These are phyloP conservation scores for Melocanna baccifera DNA, from an alignment of 176 grass and related monocot species.

Conservation along the genomic window DNA sequence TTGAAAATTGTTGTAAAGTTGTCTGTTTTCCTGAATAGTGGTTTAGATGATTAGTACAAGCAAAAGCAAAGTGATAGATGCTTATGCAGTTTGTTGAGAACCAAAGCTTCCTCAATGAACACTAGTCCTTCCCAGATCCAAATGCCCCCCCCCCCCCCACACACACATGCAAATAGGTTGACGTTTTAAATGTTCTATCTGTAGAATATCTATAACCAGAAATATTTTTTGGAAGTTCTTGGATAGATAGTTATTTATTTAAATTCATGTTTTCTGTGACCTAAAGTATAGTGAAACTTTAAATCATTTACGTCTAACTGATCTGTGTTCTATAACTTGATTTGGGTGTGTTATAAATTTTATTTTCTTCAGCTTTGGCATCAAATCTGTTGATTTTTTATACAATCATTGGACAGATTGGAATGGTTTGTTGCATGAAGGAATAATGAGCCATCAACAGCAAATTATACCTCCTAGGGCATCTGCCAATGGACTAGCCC, in stretches of 20 bases:
- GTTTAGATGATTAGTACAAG: not conserved
- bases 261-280: not conserved
- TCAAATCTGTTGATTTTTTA: not conserved
- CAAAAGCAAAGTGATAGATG: not conserved
- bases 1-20: not conserved
- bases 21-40: not conserved
- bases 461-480: conserved; percentile 35
- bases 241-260: not conserved
- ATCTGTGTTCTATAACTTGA: not conserved
- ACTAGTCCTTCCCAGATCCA: not conserved
- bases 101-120: not conserved
- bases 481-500: conserved; percentile 47
- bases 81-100: not conserved
- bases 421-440: conserved; percentile 16
- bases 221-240: not conserved
- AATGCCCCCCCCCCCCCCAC: not conserved
- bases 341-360: not conserved
- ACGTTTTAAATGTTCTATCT: not conserved
- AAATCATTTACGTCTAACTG: not conserved
- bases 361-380: not conserved
- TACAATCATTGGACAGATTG: not conserved
- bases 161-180: not conserved
- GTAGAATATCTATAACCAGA: not conserved
- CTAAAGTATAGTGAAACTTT: not conserved
- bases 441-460: conserved; percentile 59